A percentile compares a stretch with the other conserved stretches of the same genome.
phyloP scores from a whole-genome alignment of 345 rosid genomes.

The Moricandia moricandioides region DNA sequence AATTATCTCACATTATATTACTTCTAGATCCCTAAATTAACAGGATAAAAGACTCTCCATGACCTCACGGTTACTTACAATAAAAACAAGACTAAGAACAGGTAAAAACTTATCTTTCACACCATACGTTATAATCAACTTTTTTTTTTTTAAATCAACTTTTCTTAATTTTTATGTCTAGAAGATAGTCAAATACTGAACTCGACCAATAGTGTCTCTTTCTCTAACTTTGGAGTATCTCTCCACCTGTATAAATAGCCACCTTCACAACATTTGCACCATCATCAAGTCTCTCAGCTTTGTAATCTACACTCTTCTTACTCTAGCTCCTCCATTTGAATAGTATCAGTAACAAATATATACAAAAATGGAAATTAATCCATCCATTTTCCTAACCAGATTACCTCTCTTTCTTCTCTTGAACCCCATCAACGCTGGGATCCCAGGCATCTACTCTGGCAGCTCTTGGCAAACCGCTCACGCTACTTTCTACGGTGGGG shows the following conservation, averaged over 20 bases:
- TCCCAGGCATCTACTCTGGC: slow-evolving; percentile 54
- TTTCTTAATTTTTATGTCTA: neutral
- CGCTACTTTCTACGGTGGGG: slow-evolving; percentile 95
- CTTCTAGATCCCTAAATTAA: neutral
- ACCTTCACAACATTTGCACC: slow-evolving; percentile 15
- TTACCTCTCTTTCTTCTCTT: slow-evolving; percentile 34
- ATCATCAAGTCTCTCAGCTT: slow-evolving; percentile 18
- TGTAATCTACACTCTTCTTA: slow-evolving; percentile 2
- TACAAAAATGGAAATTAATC: slow-evolving; percentile 14
- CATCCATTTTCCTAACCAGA: slow-evolving; percentile 15
- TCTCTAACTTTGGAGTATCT: slow-evolving; percentile 16
- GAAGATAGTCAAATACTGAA: neutral
- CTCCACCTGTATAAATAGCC: slow-evolving; percentile 27
- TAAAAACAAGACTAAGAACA: neutral
- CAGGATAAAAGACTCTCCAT: neutral
- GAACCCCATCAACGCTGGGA: slow-evolving; percentile 43
- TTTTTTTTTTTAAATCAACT: neutral
- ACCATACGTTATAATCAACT: neutral
- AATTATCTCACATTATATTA: neutral
- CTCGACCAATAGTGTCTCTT: neutral
- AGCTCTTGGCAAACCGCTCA: slow-evolving; percentile 80
- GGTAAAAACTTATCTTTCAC: slow-evolving; percentile 9
- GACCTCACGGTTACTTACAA: neutral
- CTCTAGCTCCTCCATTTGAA: neutral
- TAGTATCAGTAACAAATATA: neutral